A percentile compares a stretch with the other conserved stretches of the same genome.
phyloP scores from a whole-genome alignment of 129 eudicot genomes.

The Solidago caesia region DNA sequence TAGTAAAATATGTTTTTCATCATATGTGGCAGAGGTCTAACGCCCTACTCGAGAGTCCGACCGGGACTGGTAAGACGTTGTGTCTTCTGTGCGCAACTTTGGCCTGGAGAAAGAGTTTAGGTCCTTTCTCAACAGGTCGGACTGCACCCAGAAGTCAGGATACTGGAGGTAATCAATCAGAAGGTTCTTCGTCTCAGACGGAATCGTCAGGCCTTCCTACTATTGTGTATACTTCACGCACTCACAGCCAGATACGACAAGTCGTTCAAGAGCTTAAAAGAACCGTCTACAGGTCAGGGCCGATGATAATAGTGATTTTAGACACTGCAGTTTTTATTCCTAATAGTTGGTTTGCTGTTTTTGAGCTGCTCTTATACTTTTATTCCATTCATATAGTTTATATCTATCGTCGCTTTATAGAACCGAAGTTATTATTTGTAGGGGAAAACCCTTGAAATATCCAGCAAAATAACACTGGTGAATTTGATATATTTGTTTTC shows the following conservation, averaged over 20 bases:
- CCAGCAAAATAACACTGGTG: neutral
- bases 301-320: slow-evolving; percentile 9
- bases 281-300: slow-evolving; percentile 78
- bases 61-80: slow-evolving; percentile 96
- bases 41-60: slow-evolving; percentile 89
- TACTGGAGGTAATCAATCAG: slow-evolving; percentile 32
- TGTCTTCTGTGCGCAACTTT: slow-evolving; percentile 96
- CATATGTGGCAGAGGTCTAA: slow-evolving; percentile 56
- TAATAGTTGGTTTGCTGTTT: too few species aligned
- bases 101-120: slow-evolving; percentile 97
- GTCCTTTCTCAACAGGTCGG: slow-evolving; percentile 58
- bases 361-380: slow-evolving; percentile 1
- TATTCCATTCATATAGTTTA: neutral
- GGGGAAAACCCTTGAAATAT: too few species aligned
- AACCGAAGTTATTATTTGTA: too few species aligned
- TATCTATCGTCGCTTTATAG: neutral
- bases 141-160: slow-evolving; percentile 19
- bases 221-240: slow-evolving; percentile 89
- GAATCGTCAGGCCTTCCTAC: slow-evolving; percentile 55
- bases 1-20: slow-evolving; percentile 6
- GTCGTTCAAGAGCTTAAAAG: slow-evolving; percentile 89
- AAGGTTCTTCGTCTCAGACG: slow-evolving; percentile 46
- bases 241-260: slow-evolving; percentile 96
- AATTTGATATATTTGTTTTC: neutral
- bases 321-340: neutral